Evolutionary conservation across 768 basidiomycete genomes (phyloP).

Genomic region (Chiua virens): DNA sequence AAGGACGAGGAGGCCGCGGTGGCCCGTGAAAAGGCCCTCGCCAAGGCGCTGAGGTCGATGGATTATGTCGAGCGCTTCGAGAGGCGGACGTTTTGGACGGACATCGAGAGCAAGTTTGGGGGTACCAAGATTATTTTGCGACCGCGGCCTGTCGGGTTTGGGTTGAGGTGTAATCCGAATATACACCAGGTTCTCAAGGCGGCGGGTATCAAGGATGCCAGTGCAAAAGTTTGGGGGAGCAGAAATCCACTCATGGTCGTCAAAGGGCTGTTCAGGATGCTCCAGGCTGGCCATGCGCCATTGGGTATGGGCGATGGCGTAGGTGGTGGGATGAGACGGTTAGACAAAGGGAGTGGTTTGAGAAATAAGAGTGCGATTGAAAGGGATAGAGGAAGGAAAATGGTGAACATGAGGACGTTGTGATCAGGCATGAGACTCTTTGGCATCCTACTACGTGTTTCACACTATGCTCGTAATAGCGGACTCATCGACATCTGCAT

Average conservation of each 20-base stretch:
- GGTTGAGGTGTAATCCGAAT: constrained; percentile 84
- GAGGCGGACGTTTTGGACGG: constrained; percentile 91
- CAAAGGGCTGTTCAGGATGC: constrained; percentile 78
- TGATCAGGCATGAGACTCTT: too few species aligned
- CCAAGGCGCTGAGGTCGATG: constrained; percentile 80
- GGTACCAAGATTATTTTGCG: constrained; percentile 79
- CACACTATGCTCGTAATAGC: too few species aligned
- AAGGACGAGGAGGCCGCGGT: constrained; percentile 60
- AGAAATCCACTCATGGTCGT: constrained; percentile 74
- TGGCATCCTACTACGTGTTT: background rate
- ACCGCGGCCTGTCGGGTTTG: constrained; percentile 87
- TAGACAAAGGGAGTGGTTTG: constrained; percentile 77
- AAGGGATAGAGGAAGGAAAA: constrained; percentile 77
- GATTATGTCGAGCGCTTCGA: constrained; percentile 96
- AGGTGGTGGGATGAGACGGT: constrained; percentile 67
- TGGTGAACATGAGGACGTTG: constrained; percentile 64
- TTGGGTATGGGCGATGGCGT: constrained; percentile 80
- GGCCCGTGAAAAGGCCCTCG: constrained; percentile 59
- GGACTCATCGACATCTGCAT: too few species aligned
- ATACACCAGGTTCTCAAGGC: constrained; percentile 89
- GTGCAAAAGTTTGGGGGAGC: constrained; percentile 94
- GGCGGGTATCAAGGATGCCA: constrained; percentile 92
- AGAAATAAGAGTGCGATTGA: constrained; percentile 69
- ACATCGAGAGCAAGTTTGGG: constrained; percentile 82
- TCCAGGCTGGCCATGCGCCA: constrained; percentile 84